These are phyloP conservation scores for Fraxinus excelsior DNA, from an alignment of 257 asterid species.

Conservation along the genomic window DNA sequence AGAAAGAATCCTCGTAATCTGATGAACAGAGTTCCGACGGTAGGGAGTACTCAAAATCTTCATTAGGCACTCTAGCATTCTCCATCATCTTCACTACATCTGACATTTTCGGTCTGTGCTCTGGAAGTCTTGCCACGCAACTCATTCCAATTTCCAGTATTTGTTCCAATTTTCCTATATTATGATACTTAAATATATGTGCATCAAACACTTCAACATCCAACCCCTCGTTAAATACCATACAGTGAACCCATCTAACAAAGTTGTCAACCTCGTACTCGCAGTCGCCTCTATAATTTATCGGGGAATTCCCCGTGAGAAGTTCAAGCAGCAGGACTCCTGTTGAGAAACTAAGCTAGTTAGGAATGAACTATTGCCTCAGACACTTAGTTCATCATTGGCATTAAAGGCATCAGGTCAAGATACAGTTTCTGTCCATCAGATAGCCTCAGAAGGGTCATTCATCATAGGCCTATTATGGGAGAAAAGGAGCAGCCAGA, in stretches of 20 bases:
- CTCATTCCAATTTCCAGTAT: slow-evolving; percentile 65
- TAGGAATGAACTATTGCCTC: too few relatives aligned
- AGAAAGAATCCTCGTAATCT: neutral
- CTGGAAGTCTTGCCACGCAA: slow-evolving; percentile 54
- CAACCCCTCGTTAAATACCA: slow-evolving; percentile 63
- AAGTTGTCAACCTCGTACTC: slow-evolving; percentile 50
- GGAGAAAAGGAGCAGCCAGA: too few relatives aligned
- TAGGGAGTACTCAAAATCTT: neutral
- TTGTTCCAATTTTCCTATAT: slow-evolving; percentile 67
- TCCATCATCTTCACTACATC: slow-evolving; percentile 57
- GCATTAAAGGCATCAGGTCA: too few relatives aligned
- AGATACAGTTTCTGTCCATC: too few relatives aligned
- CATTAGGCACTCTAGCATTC: slow-evolving; percentile 29
- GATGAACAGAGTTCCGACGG: neutral
- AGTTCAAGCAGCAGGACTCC: slow-evolving; percentile 40
- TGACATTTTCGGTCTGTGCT: slow-evolving; percentile 56
- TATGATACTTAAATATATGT: slow-evolving; percentile 53
- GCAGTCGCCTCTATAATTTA: neutral
- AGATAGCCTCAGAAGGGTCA: too few relatives aligned
- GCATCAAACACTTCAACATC: slow-evolving; percentile 63
- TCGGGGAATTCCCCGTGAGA: slow-evolving; percentile 30
- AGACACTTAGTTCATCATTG: too few relatives aligned
- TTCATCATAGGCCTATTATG: too few relatives aligned
- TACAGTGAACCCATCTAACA: slow-evolving; percentile 65
- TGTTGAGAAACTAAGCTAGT: too few relatives aligned